Conservation (phyloP, 805 yeast species). For the Candida silvatica region DNA sequence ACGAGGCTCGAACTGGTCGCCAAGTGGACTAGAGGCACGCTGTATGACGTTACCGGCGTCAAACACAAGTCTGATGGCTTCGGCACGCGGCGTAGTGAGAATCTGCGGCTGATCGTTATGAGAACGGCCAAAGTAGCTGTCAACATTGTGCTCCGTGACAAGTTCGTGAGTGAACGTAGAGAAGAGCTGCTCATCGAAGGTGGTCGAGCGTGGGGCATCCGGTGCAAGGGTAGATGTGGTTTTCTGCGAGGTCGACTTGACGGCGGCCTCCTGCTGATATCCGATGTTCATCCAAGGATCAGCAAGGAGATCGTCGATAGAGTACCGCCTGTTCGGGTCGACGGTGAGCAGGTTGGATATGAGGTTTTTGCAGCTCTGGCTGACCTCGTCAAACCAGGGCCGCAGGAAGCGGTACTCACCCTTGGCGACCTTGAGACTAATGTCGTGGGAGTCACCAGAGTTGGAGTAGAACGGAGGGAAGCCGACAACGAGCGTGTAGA, state of each 20-base stretch:
- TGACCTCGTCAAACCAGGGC: constrained; percentile 89
- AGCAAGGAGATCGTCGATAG: constrained; percentile 53
- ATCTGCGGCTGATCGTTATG: constrained; percentile 9
- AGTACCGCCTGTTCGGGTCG: constrained; percentile 59
- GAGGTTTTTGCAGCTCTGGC: constrained; percentile 59
- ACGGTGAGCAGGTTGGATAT: constrained; percentile 60
- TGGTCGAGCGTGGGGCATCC: constrained; percentile 22
- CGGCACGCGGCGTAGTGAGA: constrained; percentile 27
- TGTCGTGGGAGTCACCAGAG: constrained; percentile 39
- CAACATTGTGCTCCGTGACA: constrained; percentile 14
- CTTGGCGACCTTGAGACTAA: constrained; percentile 58
- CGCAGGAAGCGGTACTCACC: constrained; percentile 68
- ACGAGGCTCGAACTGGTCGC: background rate
- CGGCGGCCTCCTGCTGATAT: constrained; percentile 15
- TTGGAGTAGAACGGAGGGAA: constrained; percentile 75
- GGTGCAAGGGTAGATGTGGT: constrained; percentile 14
- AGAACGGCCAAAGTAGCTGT: constrained; percentile 10
- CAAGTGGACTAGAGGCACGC: constrained; percentile 7
- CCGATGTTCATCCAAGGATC: constrained; percentile 59
- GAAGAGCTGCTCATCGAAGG: constrained; percentile 19
- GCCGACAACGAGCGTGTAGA: constrained; percentile 62
- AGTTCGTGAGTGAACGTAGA: constrained; percentile 19
- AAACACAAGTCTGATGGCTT: constrained; percentile 28
- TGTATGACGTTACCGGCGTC: constrained; percentile 27
- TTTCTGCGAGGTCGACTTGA: background rate